phyloP scores from a whole-genome alignment of 1,284 basidiomycete genomes.

The Marasmius sp. region DNA sequence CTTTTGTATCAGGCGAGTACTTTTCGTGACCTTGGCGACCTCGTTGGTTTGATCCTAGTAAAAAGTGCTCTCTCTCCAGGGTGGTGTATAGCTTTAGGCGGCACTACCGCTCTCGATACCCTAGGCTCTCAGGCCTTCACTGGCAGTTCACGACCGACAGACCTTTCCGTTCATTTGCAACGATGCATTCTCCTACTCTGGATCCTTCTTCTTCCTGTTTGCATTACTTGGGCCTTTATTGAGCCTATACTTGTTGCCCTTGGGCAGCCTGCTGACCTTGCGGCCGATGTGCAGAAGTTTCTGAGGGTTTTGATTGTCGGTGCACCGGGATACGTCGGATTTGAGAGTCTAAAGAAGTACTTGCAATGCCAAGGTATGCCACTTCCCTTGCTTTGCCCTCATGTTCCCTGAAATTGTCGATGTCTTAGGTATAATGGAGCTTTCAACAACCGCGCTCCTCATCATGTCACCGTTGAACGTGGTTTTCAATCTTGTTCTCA shows the following conservation, averaged over 20 bases:
- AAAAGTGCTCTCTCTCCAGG: conserved; percentile 40
- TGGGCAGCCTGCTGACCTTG: conserved; percentile 59
- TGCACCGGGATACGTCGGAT: conserved; percentile 72
- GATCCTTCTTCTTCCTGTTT: conserved; percentile 61
- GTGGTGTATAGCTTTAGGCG: conserved; percentile 74
- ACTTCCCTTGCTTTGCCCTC: background rate
- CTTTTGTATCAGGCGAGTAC: conserved; percentile 73
- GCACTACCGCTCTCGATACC: conserved; percentile 76
- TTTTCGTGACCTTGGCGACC: conserved; percentile 18
- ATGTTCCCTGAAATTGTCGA: background rate
- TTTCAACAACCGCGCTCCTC: conserved; percentile 63
- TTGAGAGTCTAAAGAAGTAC: conserved; percentile 78
- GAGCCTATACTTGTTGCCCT: conserved; percentile 60
- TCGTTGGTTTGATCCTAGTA: conserved; percentile 47
- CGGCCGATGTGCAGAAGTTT: conserved; percentile 60
- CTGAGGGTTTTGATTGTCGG: conserved; percentile 63
- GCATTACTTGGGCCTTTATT: conserved; percentile 58
- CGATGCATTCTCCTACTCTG: conserved; percentile 64
- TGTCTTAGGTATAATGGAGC: conserved; percentile 65
- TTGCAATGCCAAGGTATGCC: conserved; percentile 71
- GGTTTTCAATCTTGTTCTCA: conserved; percentile 53
- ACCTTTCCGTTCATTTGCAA: conserved; percentile 70
- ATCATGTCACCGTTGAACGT: conserved; percentile 65
- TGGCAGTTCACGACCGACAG: conserved; percentile 51
- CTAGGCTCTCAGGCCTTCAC: conserved; percentile 76